Conservation (phyloP, 495 filamentous ascomycete genomes). For the Hypoxylon lienhwacheense region DNA sequence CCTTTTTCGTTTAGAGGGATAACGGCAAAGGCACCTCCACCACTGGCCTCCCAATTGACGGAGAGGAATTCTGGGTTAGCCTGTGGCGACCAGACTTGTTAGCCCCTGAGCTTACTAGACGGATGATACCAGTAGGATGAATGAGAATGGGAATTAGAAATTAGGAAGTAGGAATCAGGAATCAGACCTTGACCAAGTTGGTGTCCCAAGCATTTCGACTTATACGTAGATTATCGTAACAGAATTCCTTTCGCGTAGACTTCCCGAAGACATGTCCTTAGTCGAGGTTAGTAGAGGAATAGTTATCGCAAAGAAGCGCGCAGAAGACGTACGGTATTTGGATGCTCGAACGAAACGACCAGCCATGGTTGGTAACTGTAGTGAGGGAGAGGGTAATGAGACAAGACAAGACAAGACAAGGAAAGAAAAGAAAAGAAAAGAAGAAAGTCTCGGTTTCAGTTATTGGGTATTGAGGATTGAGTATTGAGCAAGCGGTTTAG, state of each 20-base stretch:
- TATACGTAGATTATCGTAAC: constrained; percentile 94
- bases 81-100: constrained; percentile 49
- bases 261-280: constrained; percentile 97
- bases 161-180: no score
- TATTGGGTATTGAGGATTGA: not conserved
- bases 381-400: constrained; percentile 9
- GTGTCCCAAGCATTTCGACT: constrained; percentile 99
- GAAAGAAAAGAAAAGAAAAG: not conserved
- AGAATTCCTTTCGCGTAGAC: constrained; percentile 84
- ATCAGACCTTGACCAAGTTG: constrained; percentile 87
- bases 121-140: not conserved
- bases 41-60: constrained; percentile 97
- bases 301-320: constrained; percentile 29
- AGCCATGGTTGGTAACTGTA: constrained; percentile 67
- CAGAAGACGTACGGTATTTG: constrained; percentile 83
- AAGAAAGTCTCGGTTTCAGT: not conserved
- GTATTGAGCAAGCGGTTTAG: constrained; percentile 1
- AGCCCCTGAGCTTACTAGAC: constrained; percentile 23
- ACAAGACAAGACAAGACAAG: constrained; percentile 2
- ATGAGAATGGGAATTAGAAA: no score
- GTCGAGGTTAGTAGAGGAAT: constrained; percentile 35
- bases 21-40: constrained; percentile 95
- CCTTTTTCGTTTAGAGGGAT: constrained; percentile 88
- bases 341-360: constrained; percentile 97
- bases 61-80: constrained; percentile 94